phyloP scores from a whole-genome alignment of 139 green algal species.

The Chlamydomonas sp. region DNA sequence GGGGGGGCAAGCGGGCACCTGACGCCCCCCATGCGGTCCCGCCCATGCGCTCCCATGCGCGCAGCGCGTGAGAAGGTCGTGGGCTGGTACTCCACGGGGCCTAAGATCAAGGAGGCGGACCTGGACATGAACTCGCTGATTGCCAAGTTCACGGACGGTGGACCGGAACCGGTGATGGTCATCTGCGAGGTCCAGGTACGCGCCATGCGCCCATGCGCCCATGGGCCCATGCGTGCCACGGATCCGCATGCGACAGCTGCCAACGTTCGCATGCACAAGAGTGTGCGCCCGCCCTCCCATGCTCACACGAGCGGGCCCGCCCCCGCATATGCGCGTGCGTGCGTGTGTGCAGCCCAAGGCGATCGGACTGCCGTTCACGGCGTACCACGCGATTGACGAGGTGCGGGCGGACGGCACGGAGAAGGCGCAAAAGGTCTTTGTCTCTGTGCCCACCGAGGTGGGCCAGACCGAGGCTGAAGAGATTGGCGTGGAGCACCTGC shows the following conservation, averaged over 20 bases:
- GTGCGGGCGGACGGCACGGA: slow-evolving; percentile 88
- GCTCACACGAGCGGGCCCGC: too few relatives aligned
- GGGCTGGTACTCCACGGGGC: slow-evolving; percentile 98
- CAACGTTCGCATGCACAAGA: too few relatives aligned
- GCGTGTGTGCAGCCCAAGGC: slow-evolving; percentile 73
- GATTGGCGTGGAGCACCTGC: slow-evolving; percentile 96
- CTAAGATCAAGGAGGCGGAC: slow-evolving; percentile 84
- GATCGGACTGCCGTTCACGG: slow-evolving; percentile 85
- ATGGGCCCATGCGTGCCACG: neutral
- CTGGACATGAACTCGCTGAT: slow-evolving; percentile 88
- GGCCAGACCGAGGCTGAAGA: slow-evolving; percentile 97
- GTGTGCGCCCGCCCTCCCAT: too few relatives aligned
- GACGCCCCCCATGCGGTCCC: neutral
- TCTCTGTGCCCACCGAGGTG: slow-evolving; percentile 89
- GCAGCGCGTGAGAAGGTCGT: slow-evolving; percentile 88
- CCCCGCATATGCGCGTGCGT: too few relatives aligned
- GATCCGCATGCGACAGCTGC: too few relatives aligned
- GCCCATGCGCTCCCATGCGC: too few relatives aligned
- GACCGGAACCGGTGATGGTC: slow-evolving; percentile 67
- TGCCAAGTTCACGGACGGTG: slow-evolving; percentile 63
- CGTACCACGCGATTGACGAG: slow-evolving; percentile 86
- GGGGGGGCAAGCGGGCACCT: neutral
- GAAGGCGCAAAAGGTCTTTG: slow-evolving; percentile 85
- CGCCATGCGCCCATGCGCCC: too few relatives aligned
- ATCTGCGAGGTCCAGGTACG: slow-evolving; percentile 91